Percentiles rank a stretch among this genome's conserved stretches.
Evolutionary conservation across 2,329 filamentous ascomycete species (phyloP).

Genomic region (Apiospora aurea): DNA sequence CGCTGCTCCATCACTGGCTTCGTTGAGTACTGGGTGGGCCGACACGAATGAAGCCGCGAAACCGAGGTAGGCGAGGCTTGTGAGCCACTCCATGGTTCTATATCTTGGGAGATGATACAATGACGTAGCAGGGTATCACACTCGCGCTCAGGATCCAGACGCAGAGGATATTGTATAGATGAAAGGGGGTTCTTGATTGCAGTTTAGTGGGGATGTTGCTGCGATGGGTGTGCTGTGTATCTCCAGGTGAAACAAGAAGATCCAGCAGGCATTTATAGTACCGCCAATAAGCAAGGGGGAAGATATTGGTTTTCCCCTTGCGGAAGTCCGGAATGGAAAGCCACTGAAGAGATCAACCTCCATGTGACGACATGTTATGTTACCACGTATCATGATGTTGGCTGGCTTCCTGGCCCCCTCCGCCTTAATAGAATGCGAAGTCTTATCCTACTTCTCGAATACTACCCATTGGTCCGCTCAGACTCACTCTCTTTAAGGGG

Average conservation of each 20-base stretch:
- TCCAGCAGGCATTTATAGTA: conserved; percentile 13
- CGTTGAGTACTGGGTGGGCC: not conserved
- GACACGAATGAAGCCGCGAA: not conserved
- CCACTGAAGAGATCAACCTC: not conserved
- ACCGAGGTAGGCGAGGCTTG: not conserved
- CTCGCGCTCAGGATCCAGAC: not conserved
- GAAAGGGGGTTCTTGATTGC: conserved; percentile 8
- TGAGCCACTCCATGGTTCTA: not conserved
- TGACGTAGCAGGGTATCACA: not conserved
- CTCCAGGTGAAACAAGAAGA: not conserved
- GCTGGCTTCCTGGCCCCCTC: not conserved
- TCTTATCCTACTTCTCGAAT: not conserved
- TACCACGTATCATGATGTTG: conserved; percentile 1
- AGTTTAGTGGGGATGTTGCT: not conserved
- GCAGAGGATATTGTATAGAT: not conserved
- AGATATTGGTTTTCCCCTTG: not conserved
- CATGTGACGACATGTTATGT: conserved; percentile 12
- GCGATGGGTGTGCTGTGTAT: not conserved
- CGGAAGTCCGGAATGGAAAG: conserved; percentile 3
- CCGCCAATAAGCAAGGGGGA: conserved; percentile 2
- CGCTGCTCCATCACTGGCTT: not conserved
- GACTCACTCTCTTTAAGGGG: not conserved
- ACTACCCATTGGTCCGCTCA: not conserved
- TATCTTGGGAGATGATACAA: not conserved
- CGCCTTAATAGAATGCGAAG: not conserved